phyloP scores from a whole-genome alignment of 108 stramenopile genomes.

The Cyclotella cryptica region DNA sequence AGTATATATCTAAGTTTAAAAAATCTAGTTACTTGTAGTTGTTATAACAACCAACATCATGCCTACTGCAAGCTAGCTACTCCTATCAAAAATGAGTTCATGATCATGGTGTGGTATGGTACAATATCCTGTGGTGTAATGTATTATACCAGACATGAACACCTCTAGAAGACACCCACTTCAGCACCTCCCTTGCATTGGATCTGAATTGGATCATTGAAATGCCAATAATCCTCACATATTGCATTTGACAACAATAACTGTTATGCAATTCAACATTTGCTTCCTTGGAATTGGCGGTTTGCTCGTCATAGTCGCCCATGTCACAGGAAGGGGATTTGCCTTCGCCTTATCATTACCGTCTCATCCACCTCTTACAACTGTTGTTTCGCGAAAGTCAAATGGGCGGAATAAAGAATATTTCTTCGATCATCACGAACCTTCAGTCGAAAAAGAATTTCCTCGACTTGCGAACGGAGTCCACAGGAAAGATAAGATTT shows the following conservation, averaged over 20 bases:
- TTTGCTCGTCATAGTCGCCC: neutral
- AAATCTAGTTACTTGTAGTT: too few relatives aligned
- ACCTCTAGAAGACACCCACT: too few relatives aligned
- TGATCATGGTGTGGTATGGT: too few relatives aligned
- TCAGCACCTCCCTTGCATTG: too few relatives aligned
- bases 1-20: too few relatives aligned
- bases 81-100: too few relatives aligned
- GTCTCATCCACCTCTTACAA: neutral
- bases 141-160: too few relatives aligned
- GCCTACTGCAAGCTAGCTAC: too few relatives aligned
- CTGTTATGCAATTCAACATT: neutral
- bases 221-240: neutral
- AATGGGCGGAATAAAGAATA: conserved; percentile 33
- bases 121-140: too few relatives aligned
- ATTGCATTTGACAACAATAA: neutral
- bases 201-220: too few relatives aligned
- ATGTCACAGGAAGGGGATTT: neutral
- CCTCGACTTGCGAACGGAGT: neutral
- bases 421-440: conserved; percentile 12
- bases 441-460: neutral
- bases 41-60: neutral
- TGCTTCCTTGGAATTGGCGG: neutral
- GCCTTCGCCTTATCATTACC: neutral
- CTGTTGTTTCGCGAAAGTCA: conserved; percentile 37
- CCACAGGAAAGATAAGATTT: neutral